Percentiles rank a stretch among this genome's conserved stretches.
These are phyloP conservation scores for Prototheca wickerhamii DNA, from an alignment of 163 green algal species.

Conservation along the genomic window DNA sequence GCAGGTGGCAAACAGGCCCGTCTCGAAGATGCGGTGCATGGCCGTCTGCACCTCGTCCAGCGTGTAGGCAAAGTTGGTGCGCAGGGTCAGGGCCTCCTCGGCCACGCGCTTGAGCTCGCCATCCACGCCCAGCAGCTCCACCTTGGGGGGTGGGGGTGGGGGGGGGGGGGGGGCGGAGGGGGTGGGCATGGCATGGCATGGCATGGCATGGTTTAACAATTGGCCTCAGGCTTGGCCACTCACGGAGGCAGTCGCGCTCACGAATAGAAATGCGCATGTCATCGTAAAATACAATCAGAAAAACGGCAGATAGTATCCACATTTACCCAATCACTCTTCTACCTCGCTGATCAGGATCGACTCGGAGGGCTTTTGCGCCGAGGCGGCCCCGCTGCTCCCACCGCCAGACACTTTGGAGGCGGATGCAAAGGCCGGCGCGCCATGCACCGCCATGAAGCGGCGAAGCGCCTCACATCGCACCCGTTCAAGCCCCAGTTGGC, in stretches of 20 bases:
- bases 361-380: slow-evolving; percentile 25
- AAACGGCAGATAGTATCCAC: not conserved
- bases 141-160: slow-evolving; percentile 19
- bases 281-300: no score
- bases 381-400: not conserved
- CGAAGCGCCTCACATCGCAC: no score
- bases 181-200: not conserved
- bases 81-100: slow-evolving; percentile 51
- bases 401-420: not conserved
- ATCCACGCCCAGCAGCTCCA: slow-evolving; percentile 59
- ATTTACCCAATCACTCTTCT: not conserved
- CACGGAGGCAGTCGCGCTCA: no score
- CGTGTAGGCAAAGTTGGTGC: slow-evolving; percentile 92
- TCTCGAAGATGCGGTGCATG: slow-evolving; percentile 62
- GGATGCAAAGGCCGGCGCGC: not conserved
- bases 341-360: slow-evolving; percentile 70
- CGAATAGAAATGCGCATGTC: no score
- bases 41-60: slow-evolving; percentile 48
- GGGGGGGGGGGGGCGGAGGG: not conserved
- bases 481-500: no score
- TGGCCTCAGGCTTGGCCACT: not conserved
- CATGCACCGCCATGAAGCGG: not conserved
- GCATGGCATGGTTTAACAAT: no score
- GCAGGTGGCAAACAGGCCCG: slow-evolving; percentile 75
- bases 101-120: slow-evolving; percentile 60